Evolutionary conservation across 768 basidiomycete species (phyloP).

Genomic region (Tricholoma saponaceum): DNA sequence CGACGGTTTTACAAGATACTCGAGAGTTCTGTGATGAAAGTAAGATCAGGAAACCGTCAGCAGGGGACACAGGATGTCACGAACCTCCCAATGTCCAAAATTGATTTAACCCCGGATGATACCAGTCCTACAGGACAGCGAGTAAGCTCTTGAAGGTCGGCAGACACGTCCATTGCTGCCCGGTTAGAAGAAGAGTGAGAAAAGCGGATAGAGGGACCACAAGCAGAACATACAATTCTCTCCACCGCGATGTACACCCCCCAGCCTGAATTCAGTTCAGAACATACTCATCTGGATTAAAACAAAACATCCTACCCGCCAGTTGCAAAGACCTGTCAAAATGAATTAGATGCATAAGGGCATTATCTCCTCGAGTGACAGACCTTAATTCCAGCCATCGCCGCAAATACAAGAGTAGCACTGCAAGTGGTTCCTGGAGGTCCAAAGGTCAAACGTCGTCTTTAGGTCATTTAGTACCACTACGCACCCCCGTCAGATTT

Average conservation of each 20-base stretch:
- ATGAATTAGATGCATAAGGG: conserved; percentile 43
- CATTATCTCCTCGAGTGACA: background rate
- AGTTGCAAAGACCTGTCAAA: conserved; percentile 80
- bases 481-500: conserved; percentile 67
- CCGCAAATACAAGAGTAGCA: conserved; percentile 69
- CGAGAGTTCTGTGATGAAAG: conserved; percentile 55
- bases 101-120: conserved; percentile 92
- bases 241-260: conserved; percentile 71
- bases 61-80: conserved; percentile 7
- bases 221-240: conserved; percentile 31
- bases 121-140: conserved; percentile 89
- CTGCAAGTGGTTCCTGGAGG: conserved; percentile 62
- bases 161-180: conserved; percentile 90
- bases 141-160: conserved; percentile 86
- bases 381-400: conserved; percentile 84
- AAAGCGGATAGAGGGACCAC: background rate
- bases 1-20: conserved; percentile 57
- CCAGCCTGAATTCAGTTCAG: conserved; percentile 43
- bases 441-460: conserved; percentile 15
- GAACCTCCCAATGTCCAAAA: conserved; percentile 85
- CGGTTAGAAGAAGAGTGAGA: background rate
- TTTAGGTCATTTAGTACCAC: background rate
- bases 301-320: conserved; percentile 63
- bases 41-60: background rate
- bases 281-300: background rate